Conservation (phyloP, 441 rosid genomes). For the Monsonia emarginata region DNA sequence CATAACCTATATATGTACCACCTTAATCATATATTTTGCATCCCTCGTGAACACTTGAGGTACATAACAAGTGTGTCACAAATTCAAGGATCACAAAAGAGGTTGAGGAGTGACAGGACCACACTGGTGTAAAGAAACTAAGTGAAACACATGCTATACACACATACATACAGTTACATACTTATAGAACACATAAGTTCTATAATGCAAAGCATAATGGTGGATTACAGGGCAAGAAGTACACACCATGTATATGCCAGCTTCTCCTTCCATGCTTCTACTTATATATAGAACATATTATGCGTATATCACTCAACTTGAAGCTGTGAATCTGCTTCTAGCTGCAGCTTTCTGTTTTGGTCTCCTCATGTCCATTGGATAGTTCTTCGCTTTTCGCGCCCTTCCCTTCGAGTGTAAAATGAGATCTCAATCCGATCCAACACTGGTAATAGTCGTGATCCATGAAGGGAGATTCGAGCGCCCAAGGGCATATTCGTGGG, state of each 20-base stretch:
- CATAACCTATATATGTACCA: no score
- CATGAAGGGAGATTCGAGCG: constrained; percentile 51
- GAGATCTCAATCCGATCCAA: constrained; percentile 86
- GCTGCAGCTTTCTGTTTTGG: neutral
- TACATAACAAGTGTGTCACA: no score
- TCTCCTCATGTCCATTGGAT: constrained; percentile 13
- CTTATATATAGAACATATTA: no score
- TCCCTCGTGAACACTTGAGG: no score
- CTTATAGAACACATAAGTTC: no score
- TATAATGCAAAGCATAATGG: neutral
- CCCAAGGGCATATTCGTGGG: constrained; percentile 83
- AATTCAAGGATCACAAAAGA: no score
- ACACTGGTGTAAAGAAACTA: no score
- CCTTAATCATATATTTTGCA: no score
- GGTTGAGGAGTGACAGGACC: no score
- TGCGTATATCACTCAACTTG: no score
- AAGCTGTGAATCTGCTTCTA: neutral
- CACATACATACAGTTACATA: no score
- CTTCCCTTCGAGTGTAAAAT: constrained; percentile 36
- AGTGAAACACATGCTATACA: neutral
- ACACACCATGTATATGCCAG: neutral
- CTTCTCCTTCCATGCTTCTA: no score
- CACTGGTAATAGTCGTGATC: constrained; percentile 80
- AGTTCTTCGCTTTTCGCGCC: constrained; percentile 7
- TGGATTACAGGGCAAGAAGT: neutral